A percentile compares a stretch with the other conserved stretches of the same genome.
These are phyloP conservation scores for Lasiodiplodia sp. DNA, from an alignment of 2,329 filamentous ascomycete species.

Conservation along the genomic window DNA sequence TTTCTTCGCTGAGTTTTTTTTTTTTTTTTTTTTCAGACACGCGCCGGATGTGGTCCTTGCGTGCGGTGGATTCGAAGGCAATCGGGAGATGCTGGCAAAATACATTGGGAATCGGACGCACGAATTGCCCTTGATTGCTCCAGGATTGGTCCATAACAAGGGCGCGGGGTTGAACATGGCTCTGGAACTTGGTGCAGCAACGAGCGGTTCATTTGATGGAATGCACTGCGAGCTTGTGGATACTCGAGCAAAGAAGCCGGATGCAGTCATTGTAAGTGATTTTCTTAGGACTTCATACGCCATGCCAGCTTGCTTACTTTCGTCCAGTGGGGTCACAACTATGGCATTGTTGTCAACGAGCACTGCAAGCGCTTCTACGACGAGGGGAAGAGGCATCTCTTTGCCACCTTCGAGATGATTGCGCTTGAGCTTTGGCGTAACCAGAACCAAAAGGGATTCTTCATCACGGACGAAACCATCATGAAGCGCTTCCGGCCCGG, in stretches of 20 bases:
- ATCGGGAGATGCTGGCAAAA: conserved; percentile 51
- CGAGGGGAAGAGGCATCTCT: conserved; percentile 50
- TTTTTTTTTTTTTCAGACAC: neutral
- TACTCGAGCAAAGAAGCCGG: conserved; percentile 50
- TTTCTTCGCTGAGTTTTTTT: neutral
- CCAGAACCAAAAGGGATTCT: conserved; percentile 52
- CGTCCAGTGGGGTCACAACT: conserved; percentile 49
- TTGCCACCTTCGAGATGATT: conserved; percentile 54
- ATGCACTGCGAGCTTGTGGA: conserved; percentile 55
- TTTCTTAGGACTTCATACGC: neutral
- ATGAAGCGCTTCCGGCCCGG: conserved; percentile 52
- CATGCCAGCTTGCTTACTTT: neutral
- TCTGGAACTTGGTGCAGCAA: conserved; percentile 50
- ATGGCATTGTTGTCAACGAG: conserved; percentile 54
- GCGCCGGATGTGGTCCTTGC: conserved; percentile 47
- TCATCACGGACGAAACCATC: conserved; percentile 51
- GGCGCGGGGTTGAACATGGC: conserved; percentile 51
- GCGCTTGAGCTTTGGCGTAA: conserved; percentile 51
- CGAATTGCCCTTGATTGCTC: conserved; percentile 51
- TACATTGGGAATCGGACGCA: conserved; percentile 50
- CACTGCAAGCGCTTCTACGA: conserved; percentile 50
- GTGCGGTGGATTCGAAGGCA: conserved; percentile 52
- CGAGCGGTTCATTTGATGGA: conserved; percentile 50
- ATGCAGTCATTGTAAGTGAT: conserved; percentile 42
- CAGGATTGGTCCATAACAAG: conserved; percentile 50